Evolutionary conservation across 768 basidiomycete species (phyloP), one percentile per base, ranked within the genome.

Genomic region (Pleurotus salmoneostramineus): DNA sequence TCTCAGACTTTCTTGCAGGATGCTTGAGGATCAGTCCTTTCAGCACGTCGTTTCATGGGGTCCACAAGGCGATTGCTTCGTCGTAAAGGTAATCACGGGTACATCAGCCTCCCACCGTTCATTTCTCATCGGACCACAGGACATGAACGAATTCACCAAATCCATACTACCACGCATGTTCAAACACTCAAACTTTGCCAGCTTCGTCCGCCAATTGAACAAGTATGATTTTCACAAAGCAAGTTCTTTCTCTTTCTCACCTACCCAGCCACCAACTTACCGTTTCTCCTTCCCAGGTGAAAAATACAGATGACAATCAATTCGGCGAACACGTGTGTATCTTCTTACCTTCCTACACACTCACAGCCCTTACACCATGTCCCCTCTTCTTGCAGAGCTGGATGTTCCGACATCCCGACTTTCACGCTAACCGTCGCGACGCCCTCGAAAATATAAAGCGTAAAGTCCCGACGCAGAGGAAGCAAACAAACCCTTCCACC

Each of bases 171-270:
- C 93, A 5, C 87, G 89, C 37, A 86, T 94, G 79, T 96, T 96
- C 84, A 95, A 95, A 70, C 93, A 96, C 69, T 93, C 90, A 5
- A 96, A 96, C 68, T 96, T 96, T 70, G 93, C 93, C 33, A 84
- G 82, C 56, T 96, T 96, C 67, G 94, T 96, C 4, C 83, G 93
- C 7, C 94, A 96, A 71, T 78, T 96, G 35, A 96, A 96, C 80
- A 96, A 95, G 71, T 96, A 96, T 69, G 94, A 95, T 72, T 96
- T 96, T 63, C 94, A 95, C 79, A 96, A 96, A 78, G 89, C 80
- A 36, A 67, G 72, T 61, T 36, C 52, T 42, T 8, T 27, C 21
- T 56, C 64, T 62, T 56, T n/a, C 57, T 62, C 15, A 55, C 21
- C n/a, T 14, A 51, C 40, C 60, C 54, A 27, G 46, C 21, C 32